phyloP scores from a whole-genome alignment of 345 rosid genomes.

The Raphanus raphanistrum region DNA sequence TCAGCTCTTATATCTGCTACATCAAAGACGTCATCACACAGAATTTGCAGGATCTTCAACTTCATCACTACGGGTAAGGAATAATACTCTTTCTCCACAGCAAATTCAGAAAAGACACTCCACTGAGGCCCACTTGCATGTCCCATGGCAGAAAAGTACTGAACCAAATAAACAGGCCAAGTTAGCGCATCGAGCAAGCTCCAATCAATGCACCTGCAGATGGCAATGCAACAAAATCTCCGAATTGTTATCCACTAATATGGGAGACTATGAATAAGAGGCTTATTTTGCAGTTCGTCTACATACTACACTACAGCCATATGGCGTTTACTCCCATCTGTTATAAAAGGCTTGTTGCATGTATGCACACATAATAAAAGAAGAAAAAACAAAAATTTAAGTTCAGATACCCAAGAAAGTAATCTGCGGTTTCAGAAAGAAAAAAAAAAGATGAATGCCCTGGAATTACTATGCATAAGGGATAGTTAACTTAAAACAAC shows the following conservation, averaged over 20 bases:
- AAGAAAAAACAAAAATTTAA: background rate
- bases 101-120: conserved; percentile 58
- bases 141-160: conserved; percentile 78
- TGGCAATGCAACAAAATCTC: conserved; percentile 36
- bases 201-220: conserved; percentile 87
- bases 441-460: background rate
- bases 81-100: conserved; percentile 68
- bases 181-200: conserved; percentile 89
- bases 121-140: conserved; percentile 59
- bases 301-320: background rate
- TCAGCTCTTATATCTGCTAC: conserved; percentile 70
- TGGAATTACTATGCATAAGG: background rate
- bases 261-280: conserved; percentile 11
- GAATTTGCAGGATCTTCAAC: conserved; percentile 79
- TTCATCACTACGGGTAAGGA: conserved; percentile 61
- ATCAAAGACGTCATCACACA: conserved; percentile 83
- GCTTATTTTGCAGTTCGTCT: background rate
- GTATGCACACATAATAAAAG: background rate
- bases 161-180: conserved; percentile 82
- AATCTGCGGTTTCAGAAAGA: too few species aligned
- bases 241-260: conserved; percentile 23
- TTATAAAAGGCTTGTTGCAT: background rate
- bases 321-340: background rate
- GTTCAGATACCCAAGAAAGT: background rate
- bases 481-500: background rate